Conservation (phyloP, 208 protist species). For the Phytomonas francai region DNA sequence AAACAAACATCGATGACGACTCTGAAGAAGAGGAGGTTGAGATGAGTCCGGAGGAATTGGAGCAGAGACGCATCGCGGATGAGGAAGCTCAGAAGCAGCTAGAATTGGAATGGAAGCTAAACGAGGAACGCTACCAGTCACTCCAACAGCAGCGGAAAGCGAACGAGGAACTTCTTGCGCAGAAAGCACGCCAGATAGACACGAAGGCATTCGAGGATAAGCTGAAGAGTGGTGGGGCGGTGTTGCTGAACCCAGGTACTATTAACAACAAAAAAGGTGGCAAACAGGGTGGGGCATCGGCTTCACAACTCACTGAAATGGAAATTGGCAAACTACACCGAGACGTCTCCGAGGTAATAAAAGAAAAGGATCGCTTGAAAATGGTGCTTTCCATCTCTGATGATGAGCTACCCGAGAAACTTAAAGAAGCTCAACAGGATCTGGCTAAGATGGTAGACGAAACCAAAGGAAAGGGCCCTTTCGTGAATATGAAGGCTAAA, state of each 20-base stretch:
- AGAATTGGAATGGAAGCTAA: slow-evolving; percentile 31
- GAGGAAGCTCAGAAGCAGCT: slow-evolving; percentile 25
- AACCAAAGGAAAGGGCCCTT: background rate
- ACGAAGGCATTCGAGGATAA: slow-evolving; percentile 37
- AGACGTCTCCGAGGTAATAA: slow-evolving; percentile 41
- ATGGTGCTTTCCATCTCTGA: slow-evolving; percentile 49
- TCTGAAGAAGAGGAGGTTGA: slow-evolving; percentile 35
- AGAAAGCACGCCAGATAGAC: slow-evolving; percentile 58
- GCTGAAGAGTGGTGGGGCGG: slow-evolving; percentile 41
- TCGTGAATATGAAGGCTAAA: background rate
- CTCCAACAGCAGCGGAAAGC: slow-evolving; percentile 49
- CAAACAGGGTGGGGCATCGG: slow-evolving; percentile 25
- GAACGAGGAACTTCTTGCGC: slow-evolving; percentile 46
- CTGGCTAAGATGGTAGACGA: slow-evolving; percentile 22
- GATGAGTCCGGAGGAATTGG: slow-evolving; percentile 24
- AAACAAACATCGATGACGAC: slow-evolving; percentile 40
- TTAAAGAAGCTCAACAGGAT: slow-evolving; percentile 49
- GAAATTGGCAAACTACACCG: slow-evolving; percentile 41
- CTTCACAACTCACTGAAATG: slow-evolving; percentile 32
- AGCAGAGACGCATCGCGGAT: slow-evolving; percentile 16
- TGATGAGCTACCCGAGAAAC: slow-evolving; percentile 41
- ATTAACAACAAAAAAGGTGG: slow-evolving; percentile 34
- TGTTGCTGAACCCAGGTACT: slow-evolving; percentile 51
- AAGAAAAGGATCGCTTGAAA: slow-evolving; percentile 63
- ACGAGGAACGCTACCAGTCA: slow-evolving; percentile 35